Base-by-base conservation (phyloP, 2,329 filamentous ascomycete species). In the Metarhizium guizhouense region DNA sequence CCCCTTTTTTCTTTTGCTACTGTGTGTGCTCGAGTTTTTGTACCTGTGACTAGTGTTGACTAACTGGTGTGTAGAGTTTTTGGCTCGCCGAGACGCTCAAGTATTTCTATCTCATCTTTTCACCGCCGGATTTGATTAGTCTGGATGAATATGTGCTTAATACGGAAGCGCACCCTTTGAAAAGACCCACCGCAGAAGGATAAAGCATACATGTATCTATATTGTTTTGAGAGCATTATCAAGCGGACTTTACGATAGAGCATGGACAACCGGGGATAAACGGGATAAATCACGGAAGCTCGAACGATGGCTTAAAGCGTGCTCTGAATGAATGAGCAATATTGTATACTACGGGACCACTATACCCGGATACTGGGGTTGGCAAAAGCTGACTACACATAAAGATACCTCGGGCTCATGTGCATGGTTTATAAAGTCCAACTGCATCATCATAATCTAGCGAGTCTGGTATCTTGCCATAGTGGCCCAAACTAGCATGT, bases 41-140 rank as follows among this genome's bases (percentile, higher is more conserved):
- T 25, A 25, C 25, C 25, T 25, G 3, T 25, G 25, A 16, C n/a
- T 2, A 20, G 16, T 20, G 18, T 20, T 40, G 38, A 45, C 42
- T 18, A 6, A 25, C 7, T 2, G 0, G 7, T 8, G 45, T 30
- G 8, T 78, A 89, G 73, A 86, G 81, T 58, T 88, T 88, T 62
- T 90, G 86, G 84, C 72, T 86, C 63, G 81, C 83, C 0, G 86
- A 90, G 72, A 90, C 85, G n/a, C 69, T 90, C 56, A 90, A 89
- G 69, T 89, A 89, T 60, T 88, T 88, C 56, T 90, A 86, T 60
- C 67, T 89, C 52, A 78, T 88, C 30, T 90, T 89, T 62, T 82
- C 80, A 20, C 78, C 85, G 16, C 80, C 83, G 0, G 75, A 79
- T 20, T 63, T 83, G 36, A 73, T 87, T 40, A 86, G 77, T 63